A percentile compares a stretch with the other conserved stretches of the same genome.
Conservation (phyloP, 2,329 filamentous ascomycete species). For the Aspergillus sp. region DNA sequence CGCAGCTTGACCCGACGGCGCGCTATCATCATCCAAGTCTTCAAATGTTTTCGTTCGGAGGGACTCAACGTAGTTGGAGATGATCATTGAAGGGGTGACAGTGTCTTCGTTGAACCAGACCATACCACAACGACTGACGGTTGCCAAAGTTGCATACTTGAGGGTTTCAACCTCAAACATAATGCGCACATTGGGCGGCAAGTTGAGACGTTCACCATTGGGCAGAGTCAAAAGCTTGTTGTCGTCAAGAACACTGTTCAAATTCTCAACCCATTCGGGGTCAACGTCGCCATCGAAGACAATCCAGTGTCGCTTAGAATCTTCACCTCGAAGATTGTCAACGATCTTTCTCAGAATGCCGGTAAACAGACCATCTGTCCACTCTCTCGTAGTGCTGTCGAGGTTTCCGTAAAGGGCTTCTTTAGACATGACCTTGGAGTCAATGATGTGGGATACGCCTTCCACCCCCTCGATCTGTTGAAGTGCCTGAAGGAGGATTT, state of each 20-base stretch:
- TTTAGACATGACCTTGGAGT: constrained; percentile 99
- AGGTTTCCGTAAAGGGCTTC: constrained; percentile 94
- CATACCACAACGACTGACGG: constrained; percentile 99
- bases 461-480: constrained; percentile 89
- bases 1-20: constrained; percentile 71
- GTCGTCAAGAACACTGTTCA: constrained; percentile 99
- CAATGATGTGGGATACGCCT: constrained; percentile 94
- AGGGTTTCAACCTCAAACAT: constrained; percentile 99
- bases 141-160: constrained; percentile 95
- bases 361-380: constrained; percentile 98
- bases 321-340: constrained; percentile 95
- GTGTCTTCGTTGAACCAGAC: constrained; percentile 99
- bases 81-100: constrained; percentile 88
- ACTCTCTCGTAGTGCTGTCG: constrained; percentile 95
- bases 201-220: constrained; percentile 94
- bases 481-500: constrained; percentile 82
- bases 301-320: constrained; percentile 97
- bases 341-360: constrained; percentile 98
- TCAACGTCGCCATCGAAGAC: constrained; percentile 99
- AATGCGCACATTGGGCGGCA: constrained; percentile 93
- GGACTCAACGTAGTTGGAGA: constrained; percentile 82
- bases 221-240: constrained; percentile 97
- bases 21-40: constrained; percentile 89
- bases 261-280: constrained; percentile 98
- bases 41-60: constrained; percentile 84